Conservation (phyloP, 2,329 filamentous ascomycete species). For the Tolypocladium sp. region DNA sequence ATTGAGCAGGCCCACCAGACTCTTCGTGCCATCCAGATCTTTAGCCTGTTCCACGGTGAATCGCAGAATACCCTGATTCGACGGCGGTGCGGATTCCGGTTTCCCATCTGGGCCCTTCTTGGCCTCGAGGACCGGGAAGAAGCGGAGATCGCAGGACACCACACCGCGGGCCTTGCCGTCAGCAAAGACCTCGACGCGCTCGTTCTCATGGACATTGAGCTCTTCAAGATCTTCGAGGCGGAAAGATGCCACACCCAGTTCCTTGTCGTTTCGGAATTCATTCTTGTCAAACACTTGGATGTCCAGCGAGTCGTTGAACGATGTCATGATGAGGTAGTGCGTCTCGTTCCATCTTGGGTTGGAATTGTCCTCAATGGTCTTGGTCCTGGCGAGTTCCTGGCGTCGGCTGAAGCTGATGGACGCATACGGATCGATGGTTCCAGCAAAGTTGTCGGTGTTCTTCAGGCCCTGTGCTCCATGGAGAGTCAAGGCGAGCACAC, state of each 20-base stretch:
- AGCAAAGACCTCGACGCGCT: conserved; percentile 73
- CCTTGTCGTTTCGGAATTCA: conserved; percentile 92
- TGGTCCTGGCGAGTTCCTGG: conserved; percentile 75
- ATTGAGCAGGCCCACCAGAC: conserved; percentile 81
- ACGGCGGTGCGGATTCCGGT: conserved; percentile 71
- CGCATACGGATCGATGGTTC: conserved; percentile 84
- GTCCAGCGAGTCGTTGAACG: conserved; percentile 78
- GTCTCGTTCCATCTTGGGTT: conserved; percentile 96
- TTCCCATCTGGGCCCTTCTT: conserved; percentile 67
- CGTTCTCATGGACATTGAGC: conserved; percentile 69
- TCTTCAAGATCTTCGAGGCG: conserved; percentile 73
- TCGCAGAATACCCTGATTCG: conserved; percentile 86
- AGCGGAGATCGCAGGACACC: conserved; percentile 74
- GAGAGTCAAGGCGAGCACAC: conserved; percentile 83
- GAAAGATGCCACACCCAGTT: conserved; percentile 82
- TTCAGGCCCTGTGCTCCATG: conserved; percentile 88
- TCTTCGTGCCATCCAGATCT: conserved; percentile 87
- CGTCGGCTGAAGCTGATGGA: conserved; percentile 78
- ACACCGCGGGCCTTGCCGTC: conserved; percentile 79
- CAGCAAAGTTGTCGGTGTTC: conserved; percentile 89
- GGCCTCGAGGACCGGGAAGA: conserved; percentile 84
- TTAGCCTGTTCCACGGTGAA: conserved; percentile 95
- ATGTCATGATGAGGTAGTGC: conserved; percentile 88
- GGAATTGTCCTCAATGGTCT: conserved; percentile 73
- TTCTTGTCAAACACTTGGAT: conserved; percentile 88